Conservation (phyloP, 2,329 filamentous ascomycete genomes). For the Didymella pomorum region DNA sequence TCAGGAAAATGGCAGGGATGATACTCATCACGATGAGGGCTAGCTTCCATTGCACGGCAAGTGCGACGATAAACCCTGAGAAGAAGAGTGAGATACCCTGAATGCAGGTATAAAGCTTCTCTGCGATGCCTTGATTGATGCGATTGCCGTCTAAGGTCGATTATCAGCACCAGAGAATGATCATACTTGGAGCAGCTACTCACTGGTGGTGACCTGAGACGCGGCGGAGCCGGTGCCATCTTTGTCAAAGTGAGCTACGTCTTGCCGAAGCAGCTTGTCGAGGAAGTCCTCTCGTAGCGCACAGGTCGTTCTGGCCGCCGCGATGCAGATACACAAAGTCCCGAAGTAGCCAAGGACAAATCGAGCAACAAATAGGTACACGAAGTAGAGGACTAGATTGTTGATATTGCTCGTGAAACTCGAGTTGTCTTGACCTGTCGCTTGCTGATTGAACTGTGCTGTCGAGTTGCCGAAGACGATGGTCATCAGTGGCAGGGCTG, state of each 20-base stretch:
- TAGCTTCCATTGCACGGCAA: slow-evolving; percentile 89
- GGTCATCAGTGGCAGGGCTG: slow-evolving; percentile 78
- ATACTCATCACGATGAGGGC: slow-evolving; percentile 73
- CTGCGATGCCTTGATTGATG: slow-evolving; percentile 30
- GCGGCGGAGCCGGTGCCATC: slow-evolving; percentile 28
- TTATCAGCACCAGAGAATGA: not conserved
- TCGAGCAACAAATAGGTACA: slow-evolving; percentile 32
- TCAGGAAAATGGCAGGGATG: slow-evolving; percentile 49
- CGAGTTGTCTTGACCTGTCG: slow-evolving; percentile 12
- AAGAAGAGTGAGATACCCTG: slow-evolving; percentile 62
- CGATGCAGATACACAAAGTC: slow-evolving; percentile 83
- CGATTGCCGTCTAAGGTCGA: slow-evolving; percentile 19
- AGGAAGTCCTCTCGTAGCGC: slow-evolving; percentile 66
- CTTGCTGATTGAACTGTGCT: slow-evolving; percentile 25
- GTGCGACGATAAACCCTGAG: slow-evolving; percentile 90
- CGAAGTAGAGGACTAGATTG: slow-evolving; percentile 33
- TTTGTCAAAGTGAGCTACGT: slow-evolving; percentile 38
- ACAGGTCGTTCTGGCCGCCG: slow-evolving; percentile 54
- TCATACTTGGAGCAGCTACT: not conserved
- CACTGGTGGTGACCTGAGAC: slow-evolving; percentile 27
- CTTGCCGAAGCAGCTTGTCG: slow-evolving; percentile 52
- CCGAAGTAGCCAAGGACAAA: slow-evolving; percentile 73
- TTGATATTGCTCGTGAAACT: slow-evolving; percentile 20
- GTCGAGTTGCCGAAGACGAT: slow-evolving; percentile 32
- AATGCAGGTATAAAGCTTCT: slow-evolving; percentile 52